Evolutionary conservation across 2,329 filamentous ascomycete species (phyloP).

Genomic region (Esteya vermicola): DNA sequence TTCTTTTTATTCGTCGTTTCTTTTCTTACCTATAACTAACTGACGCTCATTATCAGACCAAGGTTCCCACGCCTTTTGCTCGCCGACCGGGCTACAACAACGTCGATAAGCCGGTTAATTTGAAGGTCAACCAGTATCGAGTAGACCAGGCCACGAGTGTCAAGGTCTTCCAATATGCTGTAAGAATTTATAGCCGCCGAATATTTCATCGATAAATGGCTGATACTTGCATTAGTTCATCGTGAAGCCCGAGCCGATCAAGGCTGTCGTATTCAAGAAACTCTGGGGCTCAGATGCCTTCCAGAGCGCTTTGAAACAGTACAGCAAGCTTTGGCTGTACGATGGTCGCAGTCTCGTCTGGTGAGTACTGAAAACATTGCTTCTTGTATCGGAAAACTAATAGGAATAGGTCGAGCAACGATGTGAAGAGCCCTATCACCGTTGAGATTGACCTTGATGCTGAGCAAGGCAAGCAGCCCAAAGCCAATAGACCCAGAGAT

Average conservation of each 20-base stretch:
- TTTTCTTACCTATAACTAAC: not conserved
- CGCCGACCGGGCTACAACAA: conserved; percentile 42
- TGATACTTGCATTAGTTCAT: conserved; percentile 36
- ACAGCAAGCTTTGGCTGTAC: conserved; percentile 48
- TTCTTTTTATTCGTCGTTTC: not conserved
- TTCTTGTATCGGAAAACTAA: not conserved
- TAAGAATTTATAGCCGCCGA: too few species aligned
- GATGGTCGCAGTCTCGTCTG: conserved; percentile 82
- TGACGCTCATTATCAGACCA: conserved; percentile 11
- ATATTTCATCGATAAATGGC: too few species aligned
- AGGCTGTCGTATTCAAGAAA: conserved; percentile 53
- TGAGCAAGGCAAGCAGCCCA: conserved; percentile 28
- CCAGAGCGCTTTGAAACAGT: conserved; percentile 35
- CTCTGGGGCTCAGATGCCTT: conserved; percentile 57
- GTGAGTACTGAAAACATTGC: conserved; percentile 30
- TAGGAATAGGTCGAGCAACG: conserved; percentile 20
- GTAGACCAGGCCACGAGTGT: conserved; percentile 7
- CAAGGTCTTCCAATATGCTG: conserved; percentile 71
- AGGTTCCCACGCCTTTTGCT: conserved; percentile 20
- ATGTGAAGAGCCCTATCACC: conserved; percentile 29
- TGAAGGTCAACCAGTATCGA: conserved; percentile 32
- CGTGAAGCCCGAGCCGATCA: conserved; percentile 47
- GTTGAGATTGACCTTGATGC: conserved; percentile 59
- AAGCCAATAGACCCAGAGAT: conserved; percentile 23
- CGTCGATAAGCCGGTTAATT: conserved; percentile 38